phyloP scores from a whole-genome alignment of 148 eudicot species.

The Rhododendron williamsianum region DNA sequence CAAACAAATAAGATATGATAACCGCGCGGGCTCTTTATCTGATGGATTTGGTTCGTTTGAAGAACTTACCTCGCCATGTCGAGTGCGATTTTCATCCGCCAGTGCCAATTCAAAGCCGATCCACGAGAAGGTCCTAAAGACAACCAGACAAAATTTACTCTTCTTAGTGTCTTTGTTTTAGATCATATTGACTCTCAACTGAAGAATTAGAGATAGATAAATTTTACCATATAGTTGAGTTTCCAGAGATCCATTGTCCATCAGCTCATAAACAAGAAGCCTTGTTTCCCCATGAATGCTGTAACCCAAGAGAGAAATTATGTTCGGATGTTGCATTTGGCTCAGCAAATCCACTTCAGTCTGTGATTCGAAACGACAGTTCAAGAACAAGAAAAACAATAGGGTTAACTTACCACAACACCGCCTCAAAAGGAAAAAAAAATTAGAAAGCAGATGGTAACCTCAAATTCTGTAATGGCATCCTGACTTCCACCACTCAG shows the following conservation, averaged over 20 bases:
- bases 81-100: constrained; percentile 62
- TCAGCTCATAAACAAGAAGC: constrained; percentile 52
- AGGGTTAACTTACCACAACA: neutral
- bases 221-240: constrained; percentile 55
- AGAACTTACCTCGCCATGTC: constrained; percentile 53
- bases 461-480: constrained; percentile 55
- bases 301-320: constrained; percentile 51
- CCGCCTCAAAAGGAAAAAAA: neutral
- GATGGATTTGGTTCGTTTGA: neutral
- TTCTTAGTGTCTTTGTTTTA: neutral
- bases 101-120: constrained; percentile 51
- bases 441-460: constrained; percentile 14
- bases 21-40: neutral
- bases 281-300: constrained; percentile 53
- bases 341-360: constrained; percentile 54
- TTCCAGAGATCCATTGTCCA: constrained; percentile 61
- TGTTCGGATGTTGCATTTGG: constrained; percentile 56
- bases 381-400: neutral
- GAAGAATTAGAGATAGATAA: neutral
- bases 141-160: neutral
- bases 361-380: constrained; percentile 28
- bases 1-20: neutral
- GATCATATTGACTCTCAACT: neutral
- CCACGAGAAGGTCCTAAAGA: constrained; percentile 53
- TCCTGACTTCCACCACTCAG: constrained; percentile 40